Conservation (phyloP, 1,284 basidiomycete genomes). For the Sporisorium scitamineum region DNA sequence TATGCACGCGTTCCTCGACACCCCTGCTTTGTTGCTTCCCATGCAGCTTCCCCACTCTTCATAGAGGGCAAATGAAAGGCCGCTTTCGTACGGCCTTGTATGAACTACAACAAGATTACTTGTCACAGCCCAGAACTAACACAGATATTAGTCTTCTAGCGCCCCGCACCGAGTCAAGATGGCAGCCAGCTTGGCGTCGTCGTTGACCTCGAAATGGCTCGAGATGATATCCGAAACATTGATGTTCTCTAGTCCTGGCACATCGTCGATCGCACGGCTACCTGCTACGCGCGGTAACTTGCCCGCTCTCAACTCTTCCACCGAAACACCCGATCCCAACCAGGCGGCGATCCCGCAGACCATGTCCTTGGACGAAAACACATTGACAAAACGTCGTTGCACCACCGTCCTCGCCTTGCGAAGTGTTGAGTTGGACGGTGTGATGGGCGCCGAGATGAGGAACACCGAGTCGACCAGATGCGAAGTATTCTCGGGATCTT, state of each 20-base stretch:
- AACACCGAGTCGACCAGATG: constrained; percentile 73
- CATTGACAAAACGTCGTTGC: constrained; percentile 72
- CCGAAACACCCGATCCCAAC: constrained; percentile 68
- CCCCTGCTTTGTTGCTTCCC: background rate
- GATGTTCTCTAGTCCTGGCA: constrained; percentile 59
- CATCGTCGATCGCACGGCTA: constrained; percentile 41
- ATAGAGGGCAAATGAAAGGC: background rate
- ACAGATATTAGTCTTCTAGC: constrained; percentile 28
- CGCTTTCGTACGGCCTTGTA: background rate
- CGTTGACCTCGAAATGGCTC: constrained; percentile 58
- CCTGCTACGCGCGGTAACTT: constrained; percentile 52
- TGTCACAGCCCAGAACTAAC: constrained; percentile 4
- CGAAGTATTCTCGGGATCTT: constrained; percentile 44
- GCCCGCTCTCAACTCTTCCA: constrained; percentile 71
- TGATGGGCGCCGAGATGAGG: constrained; percentile 70
- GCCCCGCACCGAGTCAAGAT: constrained; percentile 45
- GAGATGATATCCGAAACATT: constrained; percentile 59
- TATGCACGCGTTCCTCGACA: constrained; percentile 20
- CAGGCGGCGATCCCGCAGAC: constrained; percentile 73
- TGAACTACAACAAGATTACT: background rate
- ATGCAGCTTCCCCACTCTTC: no score
- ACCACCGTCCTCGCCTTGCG: constrained; percentile 71
- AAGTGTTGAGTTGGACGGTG: constrained; percentile 72
- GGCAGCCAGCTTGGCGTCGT: constrained; percentile 24
- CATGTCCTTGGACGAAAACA: constrained; percentile 71